A percentile compares a stretch with the other conserved stretches of the same genome.
These are phyloP conservation scores for Bruguiera hainesii DNA, from an alignment of 441 rosid species.

Conservation along the genomic window DNA sequence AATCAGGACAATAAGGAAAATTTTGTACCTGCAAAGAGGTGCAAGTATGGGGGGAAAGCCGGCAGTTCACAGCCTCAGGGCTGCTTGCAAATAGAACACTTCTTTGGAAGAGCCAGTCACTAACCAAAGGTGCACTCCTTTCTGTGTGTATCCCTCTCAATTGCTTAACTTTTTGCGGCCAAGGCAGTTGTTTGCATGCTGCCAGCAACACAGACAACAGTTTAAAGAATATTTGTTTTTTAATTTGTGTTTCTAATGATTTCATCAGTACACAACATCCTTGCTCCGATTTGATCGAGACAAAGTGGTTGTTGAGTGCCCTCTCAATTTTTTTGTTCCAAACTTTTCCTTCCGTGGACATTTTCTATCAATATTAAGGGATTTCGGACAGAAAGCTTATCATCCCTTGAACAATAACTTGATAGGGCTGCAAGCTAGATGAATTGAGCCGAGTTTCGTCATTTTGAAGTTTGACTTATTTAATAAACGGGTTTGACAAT, in stretches of 20 bases:
- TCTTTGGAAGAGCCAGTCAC: slow-evolving; percentile 54
- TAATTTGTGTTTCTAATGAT: not conserved
- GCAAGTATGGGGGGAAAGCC: slow-evolving; percentile 47
- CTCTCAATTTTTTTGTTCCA: no score
- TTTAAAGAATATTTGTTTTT: not conserved
- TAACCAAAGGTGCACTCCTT: slow-evolving; percentile 12
- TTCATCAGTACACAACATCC: not conserved
- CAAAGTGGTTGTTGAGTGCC: not conserved
- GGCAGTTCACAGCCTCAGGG: slow-evolving; percentile 53
- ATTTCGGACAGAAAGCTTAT: no score
- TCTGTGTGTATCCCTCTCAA: not conserved
- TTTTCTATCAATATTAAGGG: no score
- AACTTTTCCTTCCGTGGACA: no score
- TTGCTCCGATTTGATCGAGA: not conserved
- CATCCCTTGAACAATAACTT: no score
- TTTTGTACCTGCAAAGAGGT: slow-evolving; percentile 49
- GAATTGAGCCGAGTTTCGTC: no score
- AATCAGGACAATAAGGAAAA: slow-evolving; percentile 47
- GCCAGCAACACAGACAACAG: not conserved
- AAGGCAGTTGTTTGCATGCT: not conserved
- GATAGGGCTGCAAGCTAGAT: no score
- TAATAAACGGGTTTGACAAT: no score
- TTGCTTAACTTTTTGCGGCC: not conserved
- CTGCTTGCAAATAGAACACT: slow-evolving; percentile 78
- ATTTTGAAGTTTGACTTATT: no score